Conservation (phyloP, 345 rosid genomes). For the Euphorbia pulcherrima region DNA sequence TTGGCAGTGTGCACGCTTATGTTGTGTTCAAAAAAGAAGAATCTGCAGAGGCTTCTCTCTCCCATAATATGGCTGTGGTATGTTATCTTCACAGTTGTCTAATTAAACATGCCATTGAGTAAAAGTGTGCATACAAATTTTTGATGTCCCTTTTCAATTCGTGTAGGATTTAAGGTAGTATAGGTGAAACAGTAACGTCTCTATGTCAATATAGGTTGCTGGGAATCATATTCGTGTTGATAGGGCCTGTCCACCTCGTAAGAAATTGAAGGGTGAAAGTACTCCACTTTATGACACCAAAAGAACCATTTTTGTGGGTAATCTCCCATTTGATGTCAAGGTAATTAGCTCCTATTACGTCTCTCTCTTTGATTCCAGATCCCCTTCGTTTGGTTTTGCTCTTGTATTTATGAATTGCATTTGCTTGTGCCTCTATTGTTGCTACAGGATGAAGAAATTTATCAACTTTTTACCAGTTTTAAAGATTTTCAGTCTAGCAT, state of each 20-base stretch:
- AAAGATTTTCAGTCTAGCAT: constrained; percentile 52
- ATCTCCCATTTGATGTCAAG: constrained; percentile 97
- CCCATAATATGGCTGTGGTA: constrained; percentile 92
- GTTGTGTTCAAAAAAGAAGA: constrained; percentile 77
- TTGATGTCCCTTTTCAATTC: not conserved
- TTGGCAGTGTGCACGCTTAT: constrained; percentile 85
- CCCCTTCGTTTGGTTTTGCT: not conserved
- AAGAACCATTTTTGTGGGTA: constrained; percentile 86
- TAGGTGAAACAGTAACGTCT: constrained; percentile 6
- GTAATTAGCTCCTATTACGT: constrained; percentile 29
- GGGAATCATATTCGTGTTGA: constrained; percentile 95
- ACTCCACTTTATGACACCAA: constrained; percentile 62
- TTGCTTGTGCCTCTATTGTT: not conserved
- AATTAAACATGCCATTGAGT: not conserved
- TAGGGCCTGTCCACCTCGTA: constrained; percentile 95
- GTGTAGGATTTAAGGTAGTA: not conserved
- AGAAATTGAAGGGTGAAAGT: constrained; percentile 66
- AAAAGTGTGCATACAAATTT: not conserved
- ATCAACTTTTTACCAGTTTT: constrained; percentile 66
- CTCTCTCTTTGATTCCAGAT: not conserved
- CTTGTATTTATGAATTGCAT: constrained; percentile 1
- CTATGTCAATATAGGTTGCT: constrained; percentile 45
- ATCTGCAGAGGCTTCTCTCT: constrained; percentile 75
- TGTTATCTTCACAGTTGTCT: constrained; percentile 15
- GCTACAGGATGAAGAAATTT: constrained; percentile 84